Evolutionary conservation across 1,139 yeast species (phyloP).

Genomic region (Saccharomyces hybrid): DNA sequence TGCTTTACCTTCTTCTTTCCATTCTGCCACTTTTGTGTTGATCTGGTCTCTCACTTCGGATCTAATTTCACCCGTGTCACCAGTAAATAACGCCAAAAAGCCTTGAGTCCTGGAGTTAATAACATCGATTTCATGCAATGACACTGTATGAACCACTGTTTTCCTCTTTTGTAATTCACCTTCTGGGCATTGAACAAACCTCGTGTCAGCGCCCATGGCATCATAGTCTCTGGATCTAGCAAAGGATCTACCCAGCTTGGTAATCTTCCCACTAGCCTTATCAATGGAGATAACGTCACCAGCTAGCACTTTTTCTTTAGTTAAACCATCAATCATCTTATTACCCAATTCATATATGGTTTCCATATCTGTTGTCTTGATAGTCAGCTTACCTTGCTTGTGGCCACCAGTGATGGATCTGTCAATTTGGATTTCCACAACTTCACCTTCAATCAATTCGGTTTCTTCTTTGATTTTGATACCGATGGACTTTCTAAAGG

Average conservation of each 20-base stretch:
- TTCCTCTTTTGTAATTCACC: conserved; percentile 95
- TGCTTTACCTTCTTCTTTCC: conserved; percentile 99
- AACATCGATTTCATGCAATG: conserved; percentile 95
- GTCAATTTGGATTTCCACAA: conserved; percentile 95
- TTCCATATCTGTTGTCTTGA: conserved; percentile 98
- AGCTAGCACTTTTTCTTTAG: conserved; percentile 92
- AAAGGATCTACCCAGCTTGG: conserved; percentile 90
- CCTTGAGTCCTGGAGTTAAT: conserved; percentile 98
- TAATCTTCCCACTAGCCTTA: conserved; percentile 88
- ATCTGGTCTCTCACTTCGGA: conserved; percentile 96
- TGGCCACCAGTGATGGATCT: conserved; percentile 95
- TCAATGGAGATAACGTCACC: conserved; percentile 97
- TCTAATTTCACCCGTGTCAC: conserved; percentile 96
- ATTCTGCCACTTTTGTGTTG: conserved; percentile 92
- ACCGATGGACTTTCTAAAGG: conserved; percentile 92
- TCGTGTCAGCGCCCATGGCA: conserved; percentile 98
- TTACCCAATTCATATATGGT: conserved; percentile 94
- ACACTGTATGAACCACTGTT: conserved; percentile 92
- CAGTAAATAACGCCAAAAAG: conserved; percentile 90
- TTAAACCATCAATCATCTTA: conserved; percentile 93
- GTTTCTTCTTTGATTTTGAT: conserved; percentile 94
- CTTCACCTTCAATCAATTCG: conserved; percentile 97
- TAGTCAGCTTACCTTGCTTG: conserved; percentile 94
- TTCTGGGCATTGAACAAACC: conserved; percentile 96
- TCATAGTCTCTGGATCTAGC: conserved; percentile 96